A percentile compares a stretch with the other conserved stretches of the same genome.
phyloP scores from a whole-genome alignment of 1,139 yeast species.

The Yarrowia galli region DNA sequence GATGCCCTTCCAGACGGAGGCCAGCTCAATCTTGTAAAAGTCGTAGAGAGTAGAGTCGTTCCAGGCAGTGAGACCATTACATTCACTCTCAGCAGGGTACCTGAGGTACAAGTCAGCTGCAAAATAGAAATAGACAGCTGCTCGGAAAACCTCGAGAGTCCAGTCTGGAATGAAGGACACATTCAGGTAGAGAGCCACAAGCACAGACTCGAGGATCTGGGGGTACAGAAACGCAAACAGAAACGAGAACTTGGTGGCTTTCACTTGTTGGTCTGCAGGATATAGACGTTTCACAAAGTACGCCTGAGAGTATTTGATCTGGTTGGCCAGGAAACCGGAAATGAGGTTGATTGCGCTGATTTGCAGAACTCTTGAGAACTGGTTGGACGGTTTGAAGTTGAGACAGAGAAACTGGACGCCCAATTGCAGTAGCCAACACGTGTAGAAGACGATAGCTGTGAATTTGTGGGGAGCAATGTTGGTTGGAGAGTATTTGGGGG shows the following conservation, averaged over 20 bases:
- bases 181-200: conserved; percentile 1
- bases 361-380: background rate
- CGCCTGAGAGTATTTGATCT: conserved; percentile 24
- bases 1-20: conserved; percentile 11
- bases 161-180: conserved; percentile 1
- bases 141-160: conserved; percentile 16
- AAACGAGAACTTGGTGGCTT: conserved; percentile 6
- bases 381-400: conserved; percentile 4
- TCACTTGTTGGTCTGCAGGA: conserved; percentile 1
- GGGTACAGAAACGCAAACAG: conserved; percentile 16
- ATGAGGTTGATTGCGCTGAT: background rate
- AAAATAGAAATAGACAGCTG: conserved; percentile 3
- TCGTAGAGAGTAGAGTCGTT: background rate
- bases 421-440: conserved; percentile 15
- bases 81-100: background rate
- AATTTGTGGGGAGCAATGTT: conserved; percentile 13
- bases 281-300: conserved; percentile 17
- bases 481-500: background rate
- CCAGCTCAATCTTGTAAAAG: conserved; percentile 15
- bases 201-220: conserved; percentile 8
- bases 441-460: conserved; percentile 24
- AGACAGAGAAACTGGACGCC: conserved; percentile 6
- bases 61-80: background rate
- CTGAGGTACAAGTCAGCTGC: conserved; percentile 10
- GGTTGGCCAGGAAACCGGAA: conserved; percentile 4